A percentile compares a stretch with the other conserved stretches of the same genome.
phyloP scores from a whole-genome alignment of 2,329 filamentous ascomycete species.

The Fusarium hostae region DNA sequence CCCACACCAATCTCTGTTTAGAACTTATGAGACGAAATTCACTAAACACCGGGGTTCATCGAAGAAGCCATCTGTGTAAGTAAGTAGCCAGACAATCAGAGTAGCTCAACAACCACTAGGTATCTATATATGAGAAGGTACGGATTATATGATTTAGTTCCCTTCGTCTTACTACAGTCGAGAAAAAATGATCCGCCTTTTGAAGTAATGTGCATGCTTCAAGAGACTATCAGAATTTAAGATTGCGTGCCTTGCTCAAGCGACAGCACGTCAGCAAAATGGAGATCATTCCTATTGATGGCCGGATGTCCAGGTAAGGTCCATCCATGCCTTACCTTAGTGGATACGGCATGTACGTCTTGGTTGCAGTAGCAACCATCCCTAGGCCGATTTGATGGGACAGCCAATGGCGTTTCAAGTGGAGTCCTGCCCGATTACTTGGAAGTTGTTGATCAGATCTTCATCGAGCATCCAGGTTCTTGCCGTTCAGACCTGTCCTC shows the following conservation, averaged over 20 bases:
- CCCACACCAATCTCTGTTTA: background rate
- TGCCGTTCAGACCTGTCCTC: background rate
- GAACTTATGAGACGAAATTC: background rate
- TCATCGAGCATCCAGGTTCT: background rate
- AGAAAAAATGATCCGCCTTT: background rate
- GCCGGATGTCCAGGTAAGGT: background rate
- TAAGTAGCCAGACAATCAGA: background rate
- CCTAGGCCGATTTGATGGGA: background rate
- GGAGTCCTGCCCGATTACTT: constrained; percentile 11
- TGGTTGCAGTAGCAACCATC: constrained; percentile 22
- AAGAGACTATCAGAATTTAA: background rate
- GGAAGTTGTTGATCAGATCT: constrained; percentile 1
- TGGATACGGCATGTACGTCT: background rate
- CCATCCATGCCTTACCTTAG: background rate
- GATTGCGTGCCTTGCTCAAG: background rate
- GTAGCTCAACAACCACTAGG: background rate
- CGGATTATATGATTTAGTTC: background rate
- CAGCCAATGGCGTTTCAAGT: constrained; percentile 15
- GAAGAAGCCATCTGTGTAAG: background rate
- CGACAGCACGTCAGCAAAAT: background rate
- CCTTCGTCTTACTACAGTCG: background rate
- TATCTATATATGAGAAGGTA: background rate
- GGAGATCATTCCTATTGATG: background rate
- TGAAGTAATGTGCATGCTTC: background rate
- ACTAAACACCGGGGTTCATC: background rate